A percentile compares a stretch with the other conserved stretches of the same genome.
Conservation (phyloP, 805 yeast genomes). For the Hanseniaspora guilliermondii region DNA sequence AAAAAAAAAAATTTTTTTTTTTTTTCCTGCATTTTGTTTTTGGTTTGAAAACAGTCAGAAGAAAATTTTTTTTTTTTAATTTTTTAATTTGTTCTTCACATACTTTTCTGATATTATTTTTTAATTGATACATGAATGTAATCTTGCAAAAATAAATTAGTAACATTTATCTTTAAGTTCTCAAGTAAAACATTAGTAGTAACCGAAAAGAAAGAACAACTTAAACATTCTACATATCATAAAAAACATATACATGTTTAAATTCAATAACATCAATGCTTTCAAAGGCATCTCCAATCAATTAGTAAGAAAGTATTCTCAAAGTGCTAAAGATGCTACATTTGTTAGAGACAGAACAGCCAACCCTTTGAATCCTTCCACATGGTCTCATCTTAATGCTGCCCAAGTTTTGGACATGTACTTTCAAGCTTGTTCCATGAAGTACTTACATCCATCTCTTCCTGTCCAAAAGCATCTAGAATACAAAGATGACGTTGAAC, state of each 20-base stretch:
- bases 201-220: neutral
- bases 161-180: too few species aligned
- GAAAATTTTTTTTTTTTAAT: neutral
- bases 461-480: slow-evolving; percentile 8
- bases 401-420: slow-evolving; percentile 46
- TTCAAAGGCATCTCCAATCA: neutral
- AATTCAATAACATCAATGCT: neutral
- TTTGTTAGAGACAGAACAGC: slow-evolving; percentile 8
- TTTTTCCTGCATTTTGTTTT: neutral
- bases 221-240: too few species aligned
- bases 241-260: neutral
- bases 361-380: slow-evolving; percentile 43
- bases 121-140: too few species aligned
- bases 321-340: neutral
- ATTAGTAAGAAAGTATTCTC: neutral
- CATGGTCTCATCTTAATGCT: slow-evolving; percentile 54
- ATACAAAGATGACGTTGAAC: slow-evolving; percentile 32
- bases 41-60: neutral
- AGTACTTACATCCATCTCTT: neutral
- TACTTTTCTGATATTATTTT: too few species aligned
- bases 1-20: neutral
- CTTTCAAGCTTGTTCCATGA: slow-evolving; percentile 24
- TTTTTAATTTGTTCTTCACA: neutral
- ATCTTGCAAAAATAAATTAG: too few species aligned
- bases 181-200: too few species aligned